Evolutionary conservation across 768 basidiomycete genomes (phyloP).

Genomic region (Boletus vermiculosoides): DNA sequence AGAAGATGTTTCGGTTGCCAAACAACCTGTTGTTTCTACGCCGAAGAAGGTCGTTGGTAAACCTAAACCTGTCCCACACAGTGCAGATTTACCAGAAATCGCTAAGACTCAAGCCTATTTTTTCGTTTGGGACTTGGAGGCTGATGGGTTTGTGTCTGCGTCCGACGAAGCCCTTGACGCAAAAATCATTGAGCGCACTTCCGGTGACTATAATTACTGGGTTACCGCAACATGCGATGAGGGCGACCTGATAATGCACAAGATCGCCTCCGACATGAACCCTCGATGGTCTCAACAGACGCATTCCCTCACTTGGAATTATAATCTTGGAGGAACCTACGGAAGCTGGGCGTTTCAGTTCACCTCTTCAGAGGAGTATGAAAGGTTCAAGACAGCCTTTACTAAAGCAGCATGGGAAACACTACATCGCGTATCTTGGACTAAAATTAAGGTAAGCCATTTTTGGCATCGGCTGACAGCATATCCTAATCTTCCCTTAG

Average conservation of each 20-base stretch:
- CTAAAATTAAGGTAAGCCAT: constrained; percentile 68
- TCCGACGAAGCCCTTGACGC: constrained; percentile 55
- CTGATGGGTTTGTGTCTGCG: constrained; percentile 43
- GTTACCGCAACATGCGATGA: constrained; percentile 52
- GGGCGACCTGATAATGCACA: constrained; percentile 57
- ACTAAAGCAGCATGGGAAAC: constrained; percentile 79
- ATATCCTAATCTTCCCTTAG: constrained; percentile 34
- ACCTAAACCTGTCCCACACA: constrained; percentile 18
- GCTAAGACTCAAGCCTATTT: constrained; percentile 52
- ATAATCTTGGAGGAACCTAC: constrained; percentile 53
- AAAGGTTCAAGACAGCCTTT: constrained; percentile 59
- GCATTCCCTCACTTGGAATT: constrained; percentile 87
- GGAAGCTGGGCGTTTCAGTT: constrained; percentile 88
- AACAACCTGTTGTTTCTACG: constrained; percentile 13
- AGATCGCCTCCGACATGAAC: constrained; percentile 67
- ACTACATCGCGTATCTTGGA: constrained; percentile 69
- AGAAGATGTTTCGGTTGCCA: constrained; percentile 2
- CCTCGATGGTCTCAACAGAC: constrained; percentile 61
- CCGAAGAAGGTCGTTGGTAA: constrained; percentile 15
- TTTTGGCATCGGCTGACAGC: not conserved
- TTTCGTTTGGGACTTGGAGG: constrained; percentile 58
- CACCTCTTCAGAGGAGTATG: constrained; percentile 50
- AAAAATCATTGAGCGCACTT: constrained; percentile 48
- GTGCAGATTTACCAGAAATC: constrained; percentile 25
- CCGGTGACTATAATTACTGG: constrained; percentile 54